These are phyloP conservation scores for Colletotrichum chrysophilum DNA, from an alignment of 2,329 filamentous ascomycete species.

Conservation along the genomic window DNA sequence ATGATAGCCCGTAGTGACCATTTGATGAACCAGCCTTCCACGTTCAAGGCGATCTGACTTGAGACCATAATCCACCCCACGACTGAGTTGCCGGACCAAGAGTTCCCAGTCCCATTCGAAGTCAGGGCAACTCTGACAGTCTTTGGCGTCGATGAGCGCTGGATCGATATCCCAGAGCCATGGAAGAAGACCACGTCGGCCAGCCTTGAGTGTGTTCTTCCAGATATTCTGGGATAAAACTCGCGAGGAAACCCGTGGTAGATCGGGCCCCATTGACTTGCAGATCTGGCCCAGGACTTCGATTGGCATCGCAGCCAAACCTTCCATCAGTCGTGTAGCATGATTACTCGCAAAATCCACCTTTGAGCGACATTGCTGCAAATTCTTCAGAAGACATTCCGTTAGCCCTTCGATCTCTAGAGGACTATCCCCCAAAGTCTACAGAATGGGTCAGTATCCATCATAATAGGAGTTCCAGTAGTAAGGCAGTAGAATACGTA, in stretches of 20 bases:
- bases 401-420: background rate
- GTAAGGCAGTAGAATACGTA: background rate
- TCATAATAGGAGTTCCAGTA: no score
- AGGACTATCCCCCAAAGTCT: background rate
- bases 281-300: background rate
- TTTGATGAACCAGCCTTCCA: background rate
- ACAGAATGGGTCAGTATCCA: no score
- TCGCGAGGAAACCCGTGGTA: background rate
- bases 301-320: background rate
- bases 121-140: background rate
- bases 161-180: background rate
- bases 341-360: fast-evolving
- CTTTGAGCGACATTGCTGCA: background rate
- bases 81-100: background rate
- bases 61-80: background rate
- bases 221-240: background rate
- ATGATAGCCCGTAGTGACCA: fast-evolving
- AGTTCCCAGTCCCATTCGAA: background rate
- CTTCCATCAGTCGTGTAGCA: fast-evolving
- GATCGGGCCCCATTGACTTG: background rate
- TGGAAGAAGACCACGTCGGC: background rate
- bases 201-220: background rate
- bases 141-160: background rate
- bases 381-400: background rate
- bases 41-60: no score